Evolutionary conservation across 192 early-diverging fungal species (phyloP), one percentile per base, ranked within the genome.

Genomic region (Backusella tarrabulga): DNA sequence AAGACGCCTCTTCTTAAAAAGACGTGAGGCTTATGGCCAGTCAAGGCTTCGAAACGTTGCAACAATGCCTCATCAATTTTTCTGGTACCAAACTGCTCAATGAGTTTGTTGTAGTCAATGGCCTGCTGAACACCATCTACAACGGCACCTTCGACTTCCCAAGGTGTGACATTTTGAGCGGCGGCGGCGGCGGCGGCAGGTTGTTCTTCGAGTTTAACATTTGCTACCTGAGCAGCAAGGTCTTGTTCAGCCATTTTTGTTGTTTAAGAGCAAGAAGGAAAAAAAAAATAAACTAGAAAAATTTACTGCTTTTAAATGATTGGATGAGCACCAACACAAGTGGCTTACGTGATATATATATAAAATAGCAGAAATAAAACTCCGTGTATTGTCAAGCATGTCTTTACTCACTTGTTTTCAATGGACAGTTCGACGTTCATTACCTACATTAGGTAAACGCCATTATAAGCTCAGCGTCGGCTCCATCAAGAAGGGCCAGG

Each of bases 21-120:
- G 71, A 88, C 81, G 79, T 99, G 97, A 36, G 94, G 90, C 77
- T 85, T 85, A 38, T 87, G 88, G 11, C 97, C 97, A 34, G 96
- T 99, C 73, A 96, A 85, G 36, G 81, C 88, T 77, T 95, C 93
- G 74, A 99, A 88, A 34, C 97, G 92, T 79, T 90, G 83, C 19
- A 98, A 81, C 67, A 96, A 78, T 56, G 83, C 92, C 21, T 85
- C 81, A 73, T 95, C 93, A 67, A 99, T 97, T 6, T 68, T 79
- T 14, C 88, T 87, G 2, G 96, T 97, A 41, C 97, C 97, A 77
- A 97, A 99, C 68, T 94, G 85, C 67, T 91, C 86, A 71, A 97
- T 89, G 29, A 99, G 88, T 79, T 90, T 94, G 78, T 95, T 89
- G 83, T 99, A 99, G 92, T 99, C 92, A 80, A 99, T 98, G 41